Evolutionary conservation across 1,139 yeast genomes (phyloP).

Genomic region (Magnusiomyces magnusii): DNA sequence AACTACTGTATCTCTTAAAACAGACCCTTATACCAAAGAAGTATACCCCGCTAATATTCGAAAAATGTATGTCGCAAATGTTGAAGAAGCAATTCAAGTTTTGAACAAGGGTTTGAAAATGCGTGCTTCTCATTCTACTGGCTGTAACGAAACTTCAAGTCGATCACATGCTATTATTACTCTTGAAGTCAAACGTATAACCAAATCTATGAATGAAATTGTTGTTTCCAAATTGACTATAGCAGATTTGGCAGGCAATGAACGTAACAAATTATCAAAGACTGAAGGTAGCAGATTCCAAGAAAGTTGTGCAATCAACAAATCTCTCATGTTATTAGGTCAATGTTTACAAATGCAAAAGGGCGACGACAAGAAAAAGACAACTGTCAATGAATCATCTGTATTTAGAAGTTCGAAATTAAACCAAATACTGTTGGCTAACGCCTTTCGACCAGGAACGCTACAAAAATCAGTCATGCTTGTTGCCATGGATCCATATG

Average conservation of each 20-base stretch:
- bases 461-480: constrained; percentile 32
- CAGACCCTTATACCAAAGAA: constrained; percentile 23
- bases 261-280: constrained; percentile 40
- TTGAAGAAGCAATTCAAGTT: constrained; percentile 27
- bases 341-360: constrained; percentile 39
- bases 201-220: neutral
- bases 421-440: constrained; percentile 42
- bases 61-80: constrained; percentile 27
- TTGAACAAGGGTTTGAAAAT: constrained; percentile 27
- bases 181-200: constrained; percentile 29
- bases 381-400: constrained; percentile 20
- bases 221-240: constrained; percentile 31
- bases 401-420: constrained; percentile 41
- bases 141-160: constrained; percentile 30
- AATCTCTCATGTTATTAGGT: constrained; percentile 42
- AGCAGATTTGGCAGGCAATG: constrained; percentile 47
- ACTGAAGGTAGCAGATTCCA: constrained; percentile 38
- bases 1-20: constrained; percentile 22
- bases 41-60: constrained; percentile 23
- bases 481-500: constrained; percentile 60
- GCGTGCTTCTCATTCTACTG: constrained; percentile 33
- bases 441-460: constrained; percentile 35
- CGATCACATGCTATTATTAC: constrained; percentile 38
- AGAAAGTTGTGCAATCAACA: constrained; percentile 43
- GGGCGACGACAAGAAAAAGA: constrained; percentile 20